Base-by-base conservation (phyloP, 176 grass and related monocot species). In the Pontederia crassipes region DNA sequence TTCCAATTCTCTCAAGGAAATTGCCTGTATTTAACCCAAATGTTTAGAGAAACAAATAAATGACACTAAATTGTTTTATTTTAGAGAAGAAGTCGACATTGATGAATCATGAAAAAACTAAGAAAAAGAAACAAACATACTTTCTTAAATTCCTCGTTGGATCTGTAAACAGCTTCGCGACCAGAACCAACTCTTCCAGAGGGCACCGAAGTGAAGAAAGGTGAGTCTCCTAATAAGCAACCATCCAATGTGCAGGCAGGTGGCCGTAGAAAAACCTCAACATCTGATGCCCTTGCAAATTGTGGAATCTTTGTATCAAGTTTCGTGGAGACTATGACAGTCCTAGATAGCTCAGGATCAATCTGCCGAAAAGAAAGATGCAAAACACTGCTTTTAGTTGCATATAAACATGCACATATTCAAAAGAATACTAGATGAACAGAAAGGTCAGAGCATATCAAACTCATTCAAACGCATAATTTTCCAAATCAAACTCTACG, bases 111-210 rank as follows among this genome's bases (percentile, higher is more conserved):
- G 24, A 63, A 20, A 29, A 10, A 12, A 48, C 6, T 60, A 14
- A 46, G 46, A 10, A 53, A 32, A 51, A 12, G 27, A 69, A 70
- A 20, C 20, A 67, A 51, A 52, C 15, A 13, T 72, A 95, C 91
- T 81, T 87, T 90, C 67, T 90, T 95, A 68, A 90, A 95, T 61
- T 95, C 86, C 81, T 87, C 91, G 56, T 95, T 90, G 75, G 86
- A 87, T 70, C 80, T 76, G 49, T 85, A 95, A 49, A 87, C 75
- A 61, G 91, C 82, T 75, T 86, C 91, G 79, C 71, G 75, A 29
- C 75, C 82, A 61, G 78, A 87, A 55, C 91, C 91, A 77, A 95
- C 91, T 82, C 91, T 84, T 59, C 91, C 86, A 72, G 91, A 95
- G 47, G 91, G 91, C 32, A 95, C 86, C 63, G 91, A 95, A 62